These are phyloP conservation scores for Aspergillus carbonarius DNA, from an alignment of 2,329 filamentous ascomycete genomes.

Conservation along the genomic window DNA sequence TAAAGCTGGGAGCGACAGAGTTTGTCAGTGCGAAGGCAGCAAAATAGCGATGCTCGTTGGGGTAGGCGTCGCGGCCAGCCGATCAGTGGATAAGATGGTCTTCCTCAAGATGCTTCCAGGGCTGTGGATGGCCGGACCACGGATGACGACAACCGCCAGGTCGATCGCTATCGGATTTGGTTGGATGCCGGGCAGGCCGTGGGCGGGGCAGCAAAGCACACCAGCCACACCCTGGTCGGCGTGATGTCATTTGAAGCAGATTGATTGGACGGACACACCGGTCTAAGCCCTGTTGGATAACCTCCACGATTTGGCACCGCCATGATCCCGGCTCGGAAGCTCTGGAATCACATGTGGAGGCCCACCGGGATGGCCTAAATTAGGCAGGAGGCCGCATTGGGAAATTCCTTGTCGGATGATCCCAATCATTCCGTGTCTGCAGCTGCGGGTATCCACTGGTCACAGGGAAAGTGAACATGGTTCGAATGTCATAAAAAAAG, in stretches of 20 bases:
- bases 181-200: background rate
- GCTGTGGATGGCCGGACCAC: conserved; percentile 16
- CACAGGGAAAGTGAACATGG: background rate
- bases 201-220: conserved; percentile 5
- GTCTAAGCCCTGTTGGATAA: background rate
- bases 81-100: conserved; percentile 21
- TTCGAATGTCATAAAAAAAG: background rate
- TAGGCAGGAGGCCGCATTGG: background rate
- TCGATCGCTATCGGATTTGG: background rate
- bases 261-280: background rate
- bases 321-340: background rate
- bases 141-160: conserved; percentile 12
- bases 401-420: background rate
- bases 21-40: conserved; percentile 20
- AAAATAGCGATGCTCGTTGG: conserved; percentile 17
- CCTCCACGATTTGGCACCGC: background rate
- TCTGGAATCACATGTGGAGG: background rate
- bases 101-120: conserved; percentile 4
- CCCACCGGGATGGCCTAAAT: background rate
- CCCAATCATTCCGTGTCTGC: background rate
- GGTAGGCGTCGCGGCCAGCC: conserved; percentile 12
- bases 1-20: conserved; percentile 12
- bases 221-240: background rate
- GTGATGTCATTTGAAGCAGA: background rate
- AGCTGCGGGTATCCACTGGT: background rate